Percentiles rank a stretch among this genome's conserved stretches.
These are phyloP conservation scores for Tetrahymena borealis DNA, from an alignment of 73 alveolate species.

Conservation along the genomic window DNA sequence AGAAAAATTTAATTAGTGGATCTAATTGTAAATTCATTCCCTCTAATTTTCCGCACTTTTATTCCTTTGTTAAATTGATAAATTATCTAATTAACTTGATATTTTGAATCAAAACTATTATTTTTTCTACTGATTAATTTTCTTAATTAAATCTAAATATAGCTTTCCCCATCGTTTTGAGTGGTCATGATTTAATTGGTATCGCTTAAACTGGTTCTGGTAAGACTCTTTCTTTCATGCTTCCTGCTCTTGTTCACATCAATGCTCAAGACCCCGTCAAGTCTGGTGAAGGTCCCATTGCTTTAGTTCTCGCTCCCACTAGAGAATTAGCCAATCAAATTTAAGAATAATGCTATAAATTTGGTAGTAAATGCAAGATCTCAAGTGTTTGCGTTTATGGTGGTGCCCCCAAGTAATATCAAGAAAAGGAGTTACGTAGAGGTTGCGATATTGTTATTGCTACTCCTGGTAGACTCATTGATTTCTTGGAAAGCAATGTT, in stretches of 20 bases:
- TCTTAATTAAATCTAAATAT: too few species aligned
- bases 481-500: conserved; percentile 58
- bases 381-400: conserved; percentile 78
- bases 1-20: too few species aligned
- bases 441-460: conserved; percentile 75
- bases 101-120: too few species aligned
- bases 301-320: conserved; percentile 83
- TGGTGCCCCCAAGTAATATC: conserved; percentile 69
- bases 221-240: conserved; percentile 80
- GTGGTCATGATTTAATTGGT: conserved; percentile 76
- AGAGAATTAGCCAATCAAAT: conserved; percentile 80
- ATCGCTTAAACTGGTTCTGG: conserved; percentile 93
- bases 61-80: too few species aligned
- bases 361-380: conserved; percentile 63
- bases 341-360: conserved; percentile 64
- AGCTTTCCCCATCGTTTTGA: conserved; percentile 19
- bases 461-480: conserved; percentile 88
- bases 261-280: conserved; percentile 19
- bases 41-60: too few species aligned
- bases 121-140: too few species aligned
- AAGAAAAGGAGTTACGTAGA: conserved; percentile 48
- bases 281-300: conserved; percentile 54
- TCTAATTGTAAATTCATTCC: too few species aligned
- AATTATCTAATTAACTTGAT: too few species aligned
- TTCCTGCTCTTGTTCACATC: conserved; percentile 73